phyloP scores from a whole-genome alignment of 2,329 filamentous ascomycete species.

The Chaetomium strumarium region DNA sequence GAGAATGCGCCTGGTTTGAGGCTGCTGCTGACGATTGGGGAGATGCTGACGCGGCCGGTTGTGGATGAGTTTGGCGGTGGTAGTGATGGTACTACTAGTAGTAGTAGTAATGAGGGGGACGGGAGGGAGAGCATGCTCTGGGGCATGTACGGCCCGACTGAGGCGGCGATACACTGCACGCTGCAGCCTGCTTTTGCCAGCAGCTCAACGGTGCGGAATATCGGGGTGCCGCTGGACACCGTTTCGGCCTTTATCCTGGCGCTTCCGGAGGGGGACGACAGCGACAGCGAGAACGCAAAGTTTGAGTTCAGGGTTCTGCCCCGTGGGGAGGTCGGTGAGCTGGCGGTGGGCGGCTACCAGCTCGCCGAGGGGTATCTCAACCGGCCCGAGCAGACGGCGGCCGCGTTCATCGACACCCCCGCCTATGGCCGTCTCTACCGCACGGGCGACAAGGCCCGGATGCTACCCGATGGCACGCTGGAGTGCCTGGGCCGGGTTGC shows the following conservation, averaged over 20 bases:
- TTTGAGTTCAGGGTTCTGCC: slow-evolving; percentile 50
- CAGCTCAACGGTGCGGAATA: slow-evolving; percentile 56
- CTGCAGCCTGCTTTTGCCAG: slow-evolving; percentile 58
- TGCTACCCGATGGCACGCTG: slow-evolving; percentile 62
- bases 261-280: slow-evolving; percentile 35
- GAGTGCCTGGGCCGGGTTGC: slow-evolving; percentile 78
- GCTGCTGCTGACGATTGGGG: slow-evolving; percentile 78
- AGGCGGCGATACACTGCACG: slow-evolving; percentile 85
- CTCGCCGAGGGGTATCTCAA: slow-evolving; percentile 79
- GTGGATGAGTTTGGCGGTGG: slow-evolving; percentile 71
- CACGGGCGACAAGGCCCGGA: slow-evolving; percentile 75
- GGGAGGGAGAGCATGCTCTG: slow-evolving; percentile 61
- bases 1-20: slow-evolving; percentile 60
- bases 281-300: slow-evolving; percentile 10
- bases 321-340: slow-evolving; percentile 65
- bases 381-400: slow-evolving; percentile 64
- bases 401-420: slow-evolving; percentile 63
- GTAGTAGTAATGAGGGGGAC: no score
- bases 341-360: slow-evolving; percentile 75
- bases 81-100: no score
- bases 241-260: slow-evolving; percentile 70
- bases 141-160: slow-evolving; percentile 93
- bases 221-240: slow-evolving; percentile 73
- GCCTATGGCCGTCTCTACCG: slow-evolving; percentile 70
- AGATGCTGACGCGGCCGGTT: slow-evolving; percentile 79